Conservation (phyloP, 2,329 filamentous ascomycete species). For the Capronia coronata region DNA sequence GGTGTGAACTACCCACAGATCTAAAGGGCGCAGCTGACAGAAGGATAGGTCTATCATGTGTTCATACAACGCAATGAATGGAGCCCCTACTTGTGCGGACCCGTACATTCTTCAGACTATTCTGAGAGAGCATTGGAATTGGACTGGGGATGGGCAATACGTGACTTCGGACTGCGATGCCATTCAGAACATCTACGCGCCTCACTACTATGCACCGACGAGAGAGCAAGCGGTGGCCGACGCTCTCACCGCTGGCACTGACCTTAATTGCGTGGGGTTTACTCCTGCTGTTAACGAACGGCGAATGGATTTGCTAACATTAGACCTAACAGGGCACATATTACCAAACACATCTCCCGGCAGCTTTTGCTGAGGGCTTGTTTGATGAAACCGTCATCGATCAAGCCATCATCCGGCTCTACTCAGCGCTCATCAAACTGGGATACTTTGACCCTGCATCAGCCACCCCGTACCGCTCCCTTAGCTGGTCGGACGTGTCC, state of each 20-base stretch:
- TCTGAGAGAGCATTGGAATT: conserved; percentile 60
- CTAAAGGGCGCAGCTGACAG: neutral
- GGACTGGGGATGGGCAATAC: conserved; percentile 55
- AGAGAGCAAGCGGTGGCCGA: conserved; percentile 44
- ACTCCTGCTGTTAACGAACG: neutral
- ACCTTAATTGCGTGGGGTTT: conserved; percentile 42
- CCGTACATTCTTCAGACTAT: conserved; percentile 57
- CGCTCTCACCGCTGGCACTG: conserved; percentile 47
- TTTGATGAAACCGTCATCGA: conserved; percentile 45
- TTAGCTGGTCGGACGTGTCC: conserved; percentile 53
- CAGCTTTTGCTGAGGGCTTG: conserved; percentile 39
- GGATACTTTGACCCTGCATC: conserved; percentile 48
- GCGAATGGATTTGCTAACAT: no score
- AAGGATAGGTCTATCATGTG: conserved; percentile 55
- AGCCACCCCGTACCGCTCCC: conserved; percentile 43
- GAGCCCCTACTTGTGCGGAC: conserved; percentile 58
- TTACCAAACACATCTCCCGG: conserved; percentile 43
- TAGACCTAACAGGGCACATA: conserved; percentile 35
- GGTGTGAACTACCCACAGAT: neutral
- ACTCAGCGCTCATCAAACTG: conserved; percentile 44
- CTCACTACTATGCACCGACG: conserved; percentile 44
- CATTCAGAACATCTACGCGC: conserved; percentile 53
- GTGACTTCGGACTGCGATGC: conserved; percentile 62
- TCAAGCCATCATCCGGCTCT: conserved; percentile 43
- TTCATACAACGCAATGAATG: conserved; percentile 60